Evolutionary conservation across 495 filamentous ascomycete species (phyloP), one percentile per base, ranked within the genome.

Genomic region (Neurospora discreta): DNA sequence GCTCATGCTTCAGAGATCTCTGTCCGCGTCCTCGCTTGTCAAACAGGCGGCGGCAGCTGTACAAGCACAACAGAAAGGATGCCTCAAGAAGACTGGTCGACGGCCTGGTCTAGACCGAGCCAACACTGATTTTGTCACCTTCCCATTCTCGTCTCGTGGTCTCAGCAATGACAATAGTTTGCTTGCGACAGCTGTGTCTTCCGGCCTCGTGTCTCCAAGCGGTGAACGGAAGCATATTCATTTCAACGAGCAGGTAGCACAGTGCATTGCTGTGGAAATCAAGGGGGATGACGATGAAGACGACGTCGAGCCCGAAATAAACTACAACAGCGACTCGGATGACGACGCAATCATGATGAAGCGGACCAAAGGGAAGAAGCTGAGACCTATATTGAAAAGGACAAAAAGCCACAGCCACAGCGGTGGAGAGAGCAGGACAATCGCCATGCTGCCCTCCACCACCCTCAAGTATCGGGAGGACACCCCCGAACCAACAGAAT

Each of bases 241-340:
- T 78, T 99, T 99, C 82, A 95, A 97, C 79, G 90, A 98, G 77
- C 92, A 93, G 81, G 95, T 99, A 13, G 89, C 93, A 76, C 95
- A 99, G 78, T 98, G 94, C 77, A 98, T 98, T 69, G 95, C 95
- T 5, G 90, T 99, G 33, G 94, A 98, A 36, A 85, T 88, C 70
- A 94, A 95, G 76, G 89, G 88, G 18, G 89, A 89, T 7, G 89
- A 89, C 20, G 88, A 90, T 5, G 91, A 94, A 9, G 91, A 93
- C 16, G 84, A 87, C 0, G 87, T 90, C 65, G 71, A 77, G 70
- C 79, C 80, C 26, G 73, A 82, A 82, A 69, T 74, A 78, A 67
- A 80, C 76, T 83, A 82, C 73, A 83, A 85, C 30, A 88, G 87
- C 68, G 90, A 90, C 23, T 92, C 88, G 6, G 87, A 88, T 73